phyloP scores from a whole-genome alignment of 768 basidiomycete species.

The Tremella mesenterica region DNA sequence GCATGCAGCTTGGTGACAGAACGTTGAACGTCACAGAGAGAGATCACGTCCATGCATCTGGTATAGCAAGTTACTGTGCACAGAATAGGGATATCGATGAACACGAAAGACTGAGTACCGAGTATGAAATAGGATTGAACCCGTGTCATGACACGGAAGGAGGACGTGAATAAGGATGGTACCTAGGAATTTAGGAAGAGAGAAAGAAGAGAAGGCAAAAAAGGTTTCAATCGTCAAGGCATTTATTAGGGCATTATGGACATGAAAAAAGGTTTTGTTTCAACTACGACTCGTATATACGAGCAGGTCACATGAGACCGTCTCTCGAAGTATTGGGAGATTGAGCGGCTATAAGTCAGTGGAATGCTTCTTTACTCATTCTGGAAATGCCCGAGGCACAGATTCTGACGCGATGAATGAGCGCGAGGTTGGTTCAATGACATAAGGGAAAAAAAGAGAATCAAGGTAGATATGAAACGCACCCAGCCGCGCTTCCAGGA shows the following conservation, averaged over 20 bases:
- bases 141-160: not conserved
- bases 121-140: no score
- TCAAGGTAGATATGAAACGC: conserved; percentile 9
- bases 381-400: no score
- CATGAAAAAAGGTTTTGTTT: no score
- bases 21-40: no score
- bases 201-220: not conserved
- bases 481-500: conserved; percentile 43
- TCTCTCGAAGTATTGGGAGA: not conserved
- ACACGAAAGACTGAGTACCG: no score
- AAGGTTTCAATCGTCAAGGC: not conserved
- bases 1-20: no score
- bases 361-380: no score
- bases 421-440: not conserved
- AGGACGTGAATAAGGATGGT: not conserved
- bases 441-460: not conserved
- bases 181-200: not conserved
- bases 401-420: not conserved
- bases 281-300: no score
- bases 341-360: no score
- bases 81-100: no score
- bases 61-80: no score
- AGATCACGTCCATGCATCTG: no score
- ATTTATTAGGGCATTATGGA: not conserved
- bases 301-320: not conserved